Percentiles rank a stretch among this genome's conserved stretches.
These are phyloP conservation scores for Hyphodiscus sp. DNA, from an alignment of 2,329 filamentous ascomycete species.

Conservation along the genomic window DNA sequence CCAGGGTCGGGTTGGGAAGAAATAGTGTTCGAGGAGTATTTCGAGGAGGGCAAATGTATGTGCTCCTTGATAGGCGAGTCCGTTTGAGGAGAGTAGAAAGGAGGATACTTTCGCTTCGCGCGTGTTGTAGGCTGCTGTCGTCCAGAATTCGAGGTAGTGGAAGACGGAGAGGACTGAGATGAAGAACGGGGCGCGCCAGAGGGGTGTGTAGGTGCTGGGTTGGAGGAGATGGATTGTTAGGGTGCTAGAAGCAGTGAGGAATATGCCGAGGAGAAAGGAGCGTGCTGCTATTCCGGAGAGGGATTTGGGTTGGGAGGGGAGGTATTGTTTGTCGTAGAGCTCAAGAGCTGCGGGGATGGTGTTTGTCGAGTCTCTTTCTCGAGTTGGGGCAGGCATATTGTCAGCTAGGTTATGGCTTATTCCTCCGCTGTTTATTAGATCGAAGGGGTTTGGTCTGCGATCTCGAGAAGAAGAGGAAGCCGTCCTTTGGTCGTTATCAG, in stretches of 20 bases:
- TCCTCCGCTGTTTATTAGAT: constrained; percentile 8
- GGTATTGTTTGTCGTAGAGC: constrained; percentile 25
- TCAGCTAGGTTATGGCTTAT: not conserved
- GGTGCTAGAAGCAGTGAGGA: constrained; percentile 15
- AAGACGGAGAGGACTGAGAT: constrained; percentile 65
- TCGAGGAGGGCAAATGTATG: constrained; percentile 71
- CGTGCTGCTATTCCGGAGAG: constrained; percentile 33
- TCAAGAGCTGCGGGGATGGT: constrained; percentile 20
- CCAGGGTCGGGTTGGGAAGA: constrained; percentile 40
- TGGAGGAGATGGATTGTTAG: constrained; percentile 22
- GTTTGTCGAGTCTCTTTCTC: not conserved
- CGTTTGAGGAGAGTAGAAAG: constrained; percentile 82
- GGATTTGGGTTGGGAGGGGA: constrained; percentile 25
- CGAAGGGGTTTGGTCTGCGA: constrained; percentile 1
- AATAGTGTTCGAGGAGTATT: constrained; percentile 52
- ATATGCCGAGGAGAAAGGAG: constrained; percentile 29
- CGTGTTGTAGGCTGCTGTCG: constrained; percentile 79
- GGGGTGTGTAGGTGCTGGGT: constrained; percentile 7
- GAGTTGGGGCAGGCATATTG: not conserved
- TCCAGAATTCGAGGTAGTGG: constrained; percentile 96
- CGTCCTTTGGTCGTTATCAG: not conserved
- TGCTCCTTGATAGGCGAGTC: constrained; percentile 75
- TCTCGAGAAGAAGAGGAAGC: not conserved
- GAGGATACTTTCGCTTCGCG: constrained; percentile 62
- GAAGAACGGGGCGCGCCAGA: constrained; percentile 63